Evolutionary conservation across 352 stramenopile species (phyloP).

Genomic region (Pythium monospermum): DNA sequence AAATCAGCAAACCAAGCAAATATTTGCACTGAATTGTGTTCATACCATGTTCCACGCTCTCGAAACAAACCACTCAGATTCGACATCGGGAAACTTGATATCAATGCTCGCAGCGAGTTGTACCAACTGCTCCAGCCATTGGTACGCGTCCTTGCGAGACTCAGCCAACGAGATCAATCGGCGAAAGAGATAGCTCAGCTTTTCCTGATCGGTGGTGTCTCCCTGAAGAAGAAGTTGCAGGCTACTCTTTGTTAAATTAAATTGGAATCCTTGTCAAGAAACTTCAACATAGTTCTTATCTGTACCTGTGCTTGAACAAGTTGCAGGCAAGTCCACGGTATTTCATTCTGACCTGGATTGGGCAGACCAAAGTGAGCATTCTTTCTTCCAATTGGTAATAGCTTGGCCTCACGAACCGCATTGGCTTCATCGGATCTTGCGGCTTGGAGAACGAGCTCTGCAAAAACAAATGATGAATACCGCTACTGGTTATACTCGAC

Average conservation of each 20-base stretch:
- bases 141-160: slow-evolving; percentile 30
- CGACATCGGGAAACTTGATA: slow-evolving; percentile 34
- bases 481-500: too few relatives aligned
- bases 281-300: too few relatives aligned
- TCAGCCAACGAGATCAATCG: slow-evolving; percentile 50
- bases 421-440: slow-evolving; percentile 47
- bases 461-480: background rate
- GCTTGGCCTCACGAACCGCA: slow-evolving; percentile 26
- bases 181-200: slow-evolving; percentile 58
- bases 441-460: slow-evolving; percentile 62
- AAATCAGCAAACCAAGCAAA: too few relatives aligned
- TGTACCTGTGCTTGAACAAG: slow-evolving; percentile 65
- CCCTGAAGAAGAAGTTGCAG: slow-evolving; percentile 58
- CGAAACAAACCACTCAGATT: slow-evolving; percentile 68
- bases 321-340: slow-evolving; percentile 52
- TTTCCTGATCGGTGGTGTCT: slow-evolving; percentile 23
- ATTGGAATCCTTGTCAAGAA: background rate
- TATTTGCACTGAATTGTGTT: background rate
- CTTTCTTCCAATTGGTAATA: background rate
- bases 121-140: slow-evolving; percentile 65
- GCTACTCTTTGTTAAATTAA: slow-evolving; percentile 19
- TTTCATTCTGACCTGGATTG: slow-evolving; percentile 35
- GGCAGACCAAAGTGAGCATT: background rate
- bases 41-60: slow-evolving; percentile 75
- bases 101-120: slow-evolving; percentile 49